Base-by-base conservation (phyloP, 495 filamentous ascomycete genomes). In the Ramalina peruviana region DNA sequence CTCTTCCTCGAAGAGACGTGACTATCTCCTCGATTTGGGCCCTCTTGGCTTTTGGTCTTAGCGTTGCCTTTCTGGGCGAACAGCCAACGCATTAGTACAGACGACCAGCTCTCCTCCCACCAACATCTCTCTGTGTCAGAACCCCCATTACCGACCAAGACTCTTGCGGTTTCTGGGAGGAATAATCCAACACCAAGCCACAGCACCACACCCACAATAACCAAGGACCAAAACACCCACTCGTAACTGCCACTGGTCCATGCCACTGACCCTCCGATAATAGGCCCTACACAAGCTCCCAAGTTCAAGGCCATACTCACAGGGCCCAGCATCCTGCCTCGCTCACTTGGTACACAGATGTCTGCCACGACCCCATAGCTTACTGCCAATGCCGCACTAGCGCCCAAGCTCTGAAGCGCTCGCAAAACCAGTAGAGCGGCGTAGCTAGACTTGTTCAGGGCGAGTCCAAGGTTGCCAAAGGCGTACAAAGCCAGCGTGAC, bases 191-290 rank as follows among this genome's bases (percentile, higher is more conserved):
- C 46, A 1, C 56, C 50, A 7, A 64, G 6, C 36, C 66, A 59
- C 36, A 62, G 64, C 0, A 64, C 60, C 0, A 61, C 70, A 9
- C 72, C 65, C 23, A 76, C 52, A 40, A 86, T 81, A 30, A 72
- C 67, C 9, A 85, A 68, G 54, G 87, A 82, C 83, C 83, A 88
- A 59, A 89, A 92, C 36, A 85, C 81, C 21, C 75, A 71, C 21
- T 73, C 60, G 85, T 85, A 88, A n/a, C n/a, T n/a, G 0, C 81
- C 83, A 12, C 12, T 3, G 11, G 3, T 3, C 10, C 15, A 19
- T 17, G 2, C 82, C 62, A 43, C 76, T 79, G 7, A 73, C 67
- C 83, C 83, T 0, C 82, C 84, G 4, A 86, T 66, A 0, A 84
- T 70, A 0, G 81, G 81, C 1, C 76, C 78, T 1, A 84, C n/a